These are phyloP conservation scores for Canavalia ensiformis DNA, from an alignment of 306 rosid genomes.

Conservation along the genomic window DNA sequence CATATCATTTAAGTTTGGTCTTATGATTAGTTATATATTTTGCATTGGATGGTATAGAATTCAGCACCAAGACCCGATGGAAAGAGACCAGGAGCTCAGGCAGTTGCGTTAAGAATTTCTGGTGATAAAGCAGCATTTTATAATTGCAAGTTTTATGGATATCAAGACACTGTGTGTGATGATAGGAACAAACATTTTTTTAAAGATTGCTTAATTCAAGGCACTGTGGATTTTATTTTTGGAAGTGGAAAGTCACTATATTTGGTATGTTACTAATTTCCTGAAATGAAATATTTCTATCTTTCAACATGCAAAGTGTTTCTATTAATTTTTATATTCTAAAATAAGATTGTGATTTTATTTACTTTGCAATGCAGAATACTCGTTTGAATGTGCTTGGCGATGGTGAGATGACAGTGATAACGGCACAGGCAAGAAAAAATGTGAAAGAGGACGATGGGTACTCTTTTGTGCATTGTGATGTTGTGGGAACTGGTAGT, in stretches of 20 bases:
- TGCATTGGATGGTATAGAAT: slow-evolving; percentile 28
- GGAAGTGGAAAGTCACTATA: slow-evolving; percentile 47
- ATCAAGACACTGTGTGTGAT: slow-evolving; percentile 44
- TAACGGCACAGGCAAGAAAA: slow-evolving; percentile 68
- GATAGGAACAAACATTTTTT: slow-evolving; percentile 40
- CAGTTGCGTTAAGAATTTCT: slow-evolving; percentile 40
- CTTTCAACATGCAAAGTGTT: background rate
- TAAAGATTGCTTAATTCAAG: slow-evolving; percentile 39
- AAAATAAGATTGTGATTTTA: background rate
- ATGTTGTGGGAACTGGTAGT: slow-evolving; percentile 26
- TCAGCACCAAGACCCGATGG: slow-evolving; percentile 40
- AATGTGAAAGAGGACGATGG: slow-evolving; percentile 1
- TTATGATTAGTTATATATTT: background rate
- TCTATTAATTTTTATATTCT: background rate
- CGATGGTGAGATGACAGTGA: slow-evolving; percentile 37
- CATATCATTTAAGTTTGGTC: background rate
- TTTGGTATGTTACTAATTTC: slow-evolving; percentile 19
- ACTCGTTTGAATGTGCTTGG: slow-evolving; percentile 47
- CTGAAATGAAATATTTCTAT: background rate
- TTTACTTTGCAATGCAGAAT: slow-evolving; percentile 61
- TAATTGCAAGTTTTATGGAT: background rate
- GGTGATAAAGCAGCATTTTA: slow-evolving; percentile 49
- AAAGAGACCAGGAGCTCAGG: slow-evolving; percentile 21
- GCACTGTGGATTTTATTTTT: slow-evolving; percentile 43
- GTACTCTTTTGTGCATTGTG: slow-evolving; percentile 60